Conservation (phyloP, 2,329 filamentous ascomycete species). For the Aspergillus felis region DNA sequence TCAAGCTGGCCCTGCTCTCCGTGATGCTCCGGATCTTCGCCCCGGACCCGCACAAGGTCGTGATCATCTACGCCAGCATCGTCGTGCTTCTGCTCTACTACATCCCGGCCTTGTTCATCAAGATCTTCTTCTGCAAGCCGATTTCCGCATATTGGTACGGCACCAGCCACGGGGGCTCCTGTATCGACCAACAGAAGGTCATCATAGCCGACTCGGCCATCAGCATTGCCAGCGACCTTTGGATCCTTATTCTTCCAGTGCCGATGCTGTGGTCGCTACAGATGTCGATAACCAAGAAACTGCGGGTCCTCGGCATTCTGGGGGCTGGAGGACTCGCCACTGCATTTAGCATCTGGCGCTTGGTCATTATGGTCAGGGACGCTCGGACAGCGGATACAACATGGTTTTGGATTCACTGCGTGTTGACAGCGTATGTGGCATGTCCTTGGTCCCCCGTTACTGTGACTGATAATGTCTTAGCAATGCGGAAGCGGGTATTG, state of each 20-base stretch:
- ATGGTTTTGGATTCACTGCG: constrained; percentile 20
- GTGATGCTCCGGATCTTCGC: constrained; percentile 24
- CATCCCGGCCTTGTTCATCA: constrained; percentile 22
- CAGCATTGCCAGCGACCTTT: constrained; percentile 23
- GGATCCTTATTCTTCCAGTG: constrained; percentile 24
- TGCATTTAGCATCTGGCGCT: constrained; percentile 21
- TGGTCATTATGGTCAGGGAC: constrained; percentile 23
- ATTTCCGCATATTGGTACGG: constrained; percentile 23
- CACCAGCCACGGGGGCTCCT: constrained; percentile 11
- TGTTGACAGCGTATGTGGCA: constrained; percentile 21
- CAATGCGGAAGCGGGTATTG: constrained; percentile 21
- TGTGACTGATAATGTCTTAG: constrained; percentile 1
- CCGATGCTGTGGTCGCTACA: constrained; percentile 25
- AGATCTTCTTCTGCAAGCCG: constrained; percentile 24
- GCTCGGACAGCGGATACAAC: constrained; percentile 20
- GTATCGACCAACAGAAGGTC: constrained; percentile 24
- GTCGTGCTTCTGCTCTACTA: constrained; percentile 23
- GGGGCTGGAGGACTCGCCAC: constrained; percentile 26
- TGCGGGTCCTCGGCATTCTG: constrained; percentile 23
- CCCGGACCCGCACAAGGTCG: constrained; percentile 17
- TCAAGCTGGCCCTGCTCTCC: constrained; percentile 25
- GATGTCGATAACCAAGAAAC: constrained; percentile 17
- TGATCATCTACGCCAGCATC: constrained; percentile 18
- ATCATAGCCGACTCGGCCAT: constrained; percentile 25
- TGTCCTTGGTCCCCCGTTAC: not conserved